Base-by-base conservation (phyloP, 1,284 basidiomycete genomes). In the Puccinia triticina region DNA sequence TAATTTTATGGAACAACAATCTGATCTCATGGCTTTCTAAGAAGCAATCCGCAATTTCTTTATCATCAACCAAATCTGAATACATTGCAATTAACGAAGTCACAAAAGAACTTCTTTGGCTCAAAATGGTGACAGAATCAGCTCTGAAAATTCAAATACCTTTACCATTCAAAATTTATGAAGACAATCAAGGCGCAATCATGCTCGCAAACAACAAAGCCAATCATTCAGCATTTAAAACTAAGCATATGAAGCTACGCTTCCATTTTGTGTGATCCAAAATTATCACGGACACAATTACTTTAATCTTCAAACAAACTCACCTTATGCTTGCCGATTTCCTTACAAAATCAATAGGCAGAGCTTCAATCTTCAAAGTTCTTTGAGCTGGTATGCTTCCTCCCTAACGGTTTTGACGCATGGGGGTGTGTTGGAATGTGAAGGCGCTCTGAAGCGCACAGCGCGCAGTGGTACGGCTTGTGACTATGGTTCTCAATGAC, bases 31-130 rank as follows among this genome's bases (percentile, higher is more conserved):
- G 55, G 55, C 55, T 7, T 5, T 40, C 40, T 12, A 46, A 43
- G 40, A 43, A 50, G 21, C 71, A 73, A 32, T 29, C n/a, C 11
- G 26, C 37, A n/a, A 43, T 16, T 16, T 73, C 71, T 73, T n/a
- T 73, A 5, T 73, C 71, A 3, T 46, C 71, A 4, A 29, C 71
- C 14, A 40, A 73, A 46, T 37, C 71, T 23, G 71, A 73, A 43
- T 73, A 73, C 48, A 73, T 46, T 5, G 71, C 71, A 18, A 40
- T 73, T 29, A 23, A 7, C 12, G 71, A 73, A 43, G n/a, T 43
- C 4, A n/a, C 23, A 3, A 73, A 48, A 46, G 46, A 46, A 73
- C n/a, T 73, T 7, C 14, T 73, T 14, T 73, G 71, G 71, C 34
- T 67, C 4, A 67, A 67, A 59, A 59, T 14, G 43, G 43, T 59